Base-by-base conservation (phyloP, 495 filamentous ascomycete genomes). In the Letharia lupina region DNA sequence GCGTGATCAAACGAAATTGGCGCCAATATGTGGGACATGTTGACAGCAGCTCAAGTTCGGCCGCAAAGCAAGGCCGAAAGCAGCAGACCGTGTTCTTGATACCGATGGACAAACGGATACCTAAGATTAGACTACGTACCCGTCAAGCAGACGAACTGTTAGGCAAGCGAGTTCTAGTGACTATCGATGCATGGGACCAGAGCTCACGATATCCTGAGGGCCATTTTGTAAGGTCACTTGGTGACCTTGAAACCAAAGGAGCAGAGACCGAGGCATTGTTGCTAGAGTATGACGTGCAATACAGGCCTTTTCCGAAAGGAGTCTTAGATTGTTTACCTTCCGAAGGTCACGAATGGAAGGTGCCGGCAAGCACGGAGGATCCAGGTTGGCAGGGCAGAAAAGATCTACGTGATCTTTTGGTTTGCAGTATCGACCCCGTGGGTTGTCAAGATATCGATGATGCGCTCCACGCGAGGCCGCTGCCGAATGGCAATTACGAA, bases 371-470 rank as follows among this genome's bases (percentile, higher is more conserved):
- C 68, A 86, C 78, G 42, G 85, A 89, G 20, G 85, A 97, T 72
- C 85, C 87, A 28, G 91, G 93, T 28, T 98, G 95, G 94, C 86
- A 79, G 63, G 89, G 87, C 64, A 80, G 94, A 61, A 80, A 85
- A 70, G 95, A 98, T 78, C 83, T 96, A 18, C 83, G 94, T 65
- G 86, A 88, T 74, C 82, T 96, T 20, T 82, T 93, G 20, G 89
- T 98, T 69, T 98, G 95, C 83, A 97, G 93, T 77, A 98, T 98
- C 70, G 94, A 98, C 74, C 94, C 94, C 41, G 85, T 91, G 11
- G 92, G 91, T 2, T 98, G 94, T 77, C 92, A 96, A 70, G 94
- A 98, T 80, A 98, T 98, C 66, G 94, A 98, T 70, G 94, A 98
- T 78, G 94, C 94, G 15, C 85, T 98, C 20, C 94, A 98, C 73